Percentiles rank a stretch among this genome's conserved stretches.
Conservation (phyloP, 306 rosid species). For the Alnus glutinosa region DNA sequence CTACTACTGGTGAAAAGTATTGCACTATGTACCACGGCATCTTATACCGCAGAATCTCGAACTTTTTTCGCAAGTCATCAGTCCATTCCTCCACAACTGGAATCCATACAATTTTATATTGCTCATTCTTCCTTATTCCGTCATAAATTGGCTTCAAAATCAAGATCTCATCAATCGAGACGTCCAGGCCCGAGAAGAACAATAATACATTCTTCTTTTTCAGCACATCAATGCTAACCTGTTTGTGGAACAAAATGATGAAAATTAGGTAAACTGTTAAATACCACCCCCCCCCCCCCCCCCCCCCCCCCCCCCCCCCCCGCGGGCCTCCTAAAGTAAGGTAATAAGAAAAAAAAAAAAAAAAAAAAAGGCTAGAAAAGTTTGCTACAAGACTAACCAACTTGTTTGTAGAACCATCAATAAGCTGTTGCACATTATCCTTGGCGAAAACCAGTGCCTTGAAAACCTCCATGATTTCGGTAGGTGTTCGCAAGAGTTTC, state of each 20-base stretch:
- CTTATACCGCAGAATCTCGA: slow-evolving; percentile 34
- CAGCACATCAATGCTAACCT: slow-evolving; percentile 38
- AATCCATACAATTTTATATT: slow-evolving; percentile 57
- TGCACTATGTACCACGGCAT: slow-evolving; percentile 52
- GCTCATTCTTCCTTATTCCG: slow-evolving; percentile 13
- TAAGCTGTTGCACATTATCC: slow-evolving; percentile 22
- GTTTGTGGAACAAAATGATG: background rate
- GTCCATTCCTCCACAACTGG: slow-evolving; percentile 57
- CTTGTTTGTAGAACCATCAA: slow-evolving; percentile 45
- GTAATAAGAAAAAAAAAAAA: too few relatives aligned
- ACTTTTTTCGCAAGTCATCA: slow-evolving; percentile 28
- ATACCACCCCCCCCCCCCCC: too few relatives aligned
- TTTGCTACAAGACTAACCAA: slow-evolving; percentile 26
- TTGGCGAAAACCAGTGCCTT: slow-evolving; percentile 25
- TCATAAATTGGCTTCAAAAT: slow-evolving; percentile 35
- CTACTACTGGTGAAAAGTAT: slow-evolving; percentile 27
- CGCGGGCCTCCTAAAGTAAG: too few relatives aligned
- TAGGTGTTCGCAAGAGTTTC: slow-evolving; percentile 29
- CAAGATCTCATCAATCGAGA: slow-evolving; percentile 30
- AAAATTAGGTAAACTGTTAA: background rate
- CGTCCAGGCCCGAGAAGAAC: slow-evolving; percentile 46
- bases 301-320: too few relatives aligned
- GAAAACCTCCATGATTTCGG: slow-evolving; percentile 36
- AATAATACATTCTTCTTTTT: slow-evolving; percentile 41
- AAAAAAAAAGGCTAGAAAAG: background rate